These are phyloP conservation scores for Sporodiniella umbellata DNA, from an alignment of 371 early-diverging fungal genomes.

Conservation along the genomic window DNA sequence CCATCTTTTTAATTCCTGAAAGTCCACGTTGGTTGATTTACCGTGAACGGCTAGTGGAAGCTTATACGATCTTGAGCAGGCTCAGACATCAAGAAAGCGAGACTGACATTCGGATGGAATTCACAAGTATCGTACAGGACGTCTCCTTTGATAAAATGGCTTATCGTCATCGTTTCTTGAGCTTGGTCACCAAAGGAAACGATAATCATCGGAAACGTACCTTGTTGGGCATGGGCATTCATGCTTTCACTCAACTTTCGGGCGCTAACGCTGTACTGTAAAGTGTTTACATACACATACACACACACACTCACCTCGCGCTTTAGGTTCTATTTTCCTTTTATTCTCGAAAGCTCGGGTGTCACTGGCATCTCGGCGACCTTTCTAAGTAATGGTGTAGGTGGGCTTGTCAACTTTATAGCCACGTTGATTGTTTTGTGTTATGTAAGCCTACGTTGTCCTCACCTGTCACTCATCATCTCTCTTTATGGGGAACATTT, in stretches of 20 bases:
- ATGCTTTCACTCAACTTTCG: constrained; percentile 71
- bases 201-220: constrained; percentile 56
- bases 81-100: constrained; percentile 42
- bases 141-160: constrained; percentile 70
- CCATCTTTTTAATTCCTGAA: constrained; percentile 69
- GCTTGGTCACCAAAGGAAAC: constrained; percentile 45
- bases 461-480: no score
- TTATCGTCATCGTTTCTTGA: constrained; percentile 62
- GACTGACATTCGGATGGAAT: constrained; percentile 50
- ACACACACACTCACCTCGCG: not conserved
- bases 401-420: constrained; percentile 62
- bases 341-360: constrained; percentile 65
- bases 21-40: constrained; percentile 91
- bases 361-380: constrained; percentile 44
- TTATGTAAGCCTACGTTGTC: constrained; percentile 49
- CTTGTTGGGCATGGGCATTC: constrained; percentile 67
- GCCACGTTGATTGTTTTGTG: constrained; percentile 70
- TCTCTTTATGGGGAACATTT: no score
- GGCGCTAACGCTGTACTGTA: constrained; percentile 78
- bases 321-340: constrained; percentile 55
- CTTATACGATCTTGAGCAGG: constrained; percentile 61
- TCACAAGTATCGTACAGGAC: constrained; percentile 68
- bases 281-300: not conserved
- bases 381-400: constrained; percentile 63
- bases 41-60: constrained; percentile 64